These are phyloP conservation scores for Epichloe glyceriae DNA, from an alignment of 2,329 filamentous ascomycete genomes.

Conservation along the genomic window DNA sequence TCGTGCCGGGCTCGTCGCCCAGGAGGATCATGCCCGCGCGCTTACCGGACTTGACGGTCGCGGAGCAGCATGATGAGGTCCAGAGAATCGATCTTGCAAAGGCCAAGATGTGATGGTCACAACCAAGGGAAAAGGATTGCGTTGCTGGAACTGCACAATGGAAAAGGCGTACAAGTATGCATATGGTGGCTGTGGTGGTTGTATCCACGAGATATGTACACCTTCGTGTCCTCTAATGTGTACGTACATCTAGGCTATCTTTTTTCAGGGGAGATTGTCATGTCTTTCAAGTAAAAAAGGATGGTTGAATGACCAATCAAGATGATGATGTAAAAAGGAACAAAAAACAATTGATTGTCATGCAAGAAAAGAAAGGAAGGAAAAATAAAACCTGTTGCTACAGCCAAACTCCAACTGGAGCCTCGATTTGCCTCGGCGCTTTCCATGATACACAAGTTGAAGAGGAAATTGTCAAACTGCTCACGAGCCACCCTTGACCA, in stretches of 20 bases:
- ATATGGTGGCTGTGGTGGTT: not conserved
- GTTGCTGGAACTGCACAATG: too few relatives aligned
- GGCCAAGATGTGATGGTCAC: slow-evolving; percentile 23
- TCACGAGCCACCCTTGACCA: not conserved
- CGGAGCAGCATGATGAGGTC: slow-evolving; percentile 72
- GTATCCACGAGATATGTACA: not conserved
- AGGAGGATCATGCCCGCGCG: slow-evolving; percentile 64
- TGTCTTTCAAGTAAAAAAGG: not conserved
- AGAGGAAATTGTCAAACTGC: not conserved
- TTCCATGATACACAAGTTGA: not conserved
- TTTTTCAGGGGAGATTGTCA: not conserved
- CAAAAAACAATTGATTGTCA: not conserved
- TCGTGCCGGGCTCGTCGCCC: slow-evolving; percentile 51
- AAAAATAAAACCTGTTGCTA: not conserved
- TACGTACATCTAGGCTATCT: not conserved
- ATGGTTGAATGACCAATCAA: not conserved
- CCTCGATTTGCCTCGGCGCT: not conserved
- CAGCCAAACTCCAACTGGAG: not conserved
- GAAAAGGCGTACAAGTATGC: not conserved
- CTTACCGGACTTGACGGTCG: slow-evolving; percentile 58
- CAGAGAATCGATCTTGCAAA: slow-evolving; percentile 41
- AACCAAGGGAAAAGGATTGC: too few relatives aligned
- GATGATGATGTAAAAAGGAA: too few relatives aligned
- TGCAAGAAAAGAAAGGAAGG: not conserved
- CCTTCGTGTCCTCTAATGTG: not conserved